phyloP scores from a whole-genome alignment of 176 grass and related monocot species.

The Saccharum spontaneum region DNA sequence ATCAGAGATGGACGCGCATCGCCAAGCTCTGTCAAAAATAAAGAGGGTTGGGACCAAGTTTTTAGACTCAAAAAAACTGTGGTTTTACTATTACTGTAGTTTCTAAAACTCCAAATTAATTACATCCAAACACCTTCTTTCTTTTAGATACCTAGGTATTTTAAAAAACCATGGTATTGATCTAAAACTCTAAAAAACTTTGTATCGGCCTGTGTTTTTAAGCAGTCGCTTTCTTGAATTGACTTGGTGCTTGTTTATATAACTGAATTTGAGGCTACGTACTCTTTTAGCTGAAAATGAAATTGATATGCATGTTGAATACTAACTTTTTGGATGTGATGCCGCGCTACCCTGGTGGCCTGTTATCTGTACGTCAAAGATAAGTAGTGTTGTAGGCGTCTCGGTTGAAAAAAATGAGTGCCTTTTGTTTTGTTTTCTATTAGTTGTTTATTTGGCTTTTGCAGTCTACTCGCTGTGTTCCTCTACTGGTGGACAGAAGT shows the following conservation, averaged over 20 bases:
- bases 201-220: neutral
- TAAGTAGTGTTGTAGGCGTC: neutral
- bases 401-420: neutral
- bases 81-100: too few species aligned
- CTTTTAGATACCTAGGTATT: too few species aligned
- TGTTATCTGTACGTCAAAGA: neutral
- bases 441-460: constrained; percentile 12
- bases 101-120: too few species aligned
- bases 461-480: constrained; percentile 5
- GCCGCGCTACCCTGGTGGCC: neutral
- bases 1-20: too few species aligned
- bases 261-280: neutral
- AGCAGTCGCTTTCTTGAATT: neutral
- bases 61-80: too few species aligned
- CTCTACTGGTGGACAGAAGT: constrained; percentile 28
- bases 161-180: too few species aligned
- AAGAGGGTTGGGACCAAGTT: too few species aligned
- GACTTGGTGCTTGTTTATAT: neutral
- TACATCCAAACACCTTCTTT: too few species aligned
- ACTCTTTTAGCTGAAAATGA: constrained; percentile 15
- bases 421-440: neutral
- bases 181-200: too few species aligned
- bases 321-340: neutral
- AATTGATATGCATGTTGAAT: neutral
- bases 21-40: too few species aligned